phyloP scores from a whole-genome alignment of 208 protist species.

The Naegleria lovaniensis region DNA sequence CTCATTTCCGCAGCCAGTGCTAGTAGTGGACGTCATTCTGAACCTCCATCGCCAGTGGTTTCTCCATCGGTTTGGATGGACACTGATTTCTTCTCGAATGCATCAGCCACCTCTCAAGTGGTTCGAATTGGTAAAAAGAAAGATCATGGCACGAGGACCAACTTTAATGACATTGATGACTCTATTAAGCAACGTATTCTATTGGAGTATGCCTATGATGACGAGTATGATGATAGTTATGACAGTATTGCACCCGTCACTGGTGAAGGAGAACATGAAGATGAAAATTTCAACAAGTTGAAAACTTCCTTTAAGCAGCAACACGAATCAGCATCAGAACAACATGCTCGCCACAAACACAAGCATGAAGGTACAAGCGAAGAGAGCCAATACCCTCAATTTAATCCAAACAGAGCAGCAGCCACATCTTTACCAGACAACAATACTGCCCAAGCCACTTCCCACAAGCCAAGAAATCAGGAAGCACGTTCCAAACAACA shows the following conservation, averaged over 20 bases:
- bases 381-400: background rate
- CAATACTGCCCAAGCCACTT: background rate
- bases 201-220: background rate
- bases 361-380: background rate
- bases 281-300: background rate
- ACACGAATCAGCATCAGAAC: background rate
- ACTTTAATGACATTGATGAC: constrained; percentile 6
- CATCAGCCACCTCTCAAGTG: no score
- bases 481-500: background rate
- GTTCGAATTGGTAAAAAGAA: background rate
- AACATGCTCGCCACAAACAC: background rate
- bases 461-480: background rate
- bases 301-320: background rate
- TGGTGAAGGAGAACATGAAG: background rate
- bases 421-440: background rate
- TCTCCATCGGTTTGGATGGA: background rate
- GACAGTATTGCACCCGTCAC: background rate
- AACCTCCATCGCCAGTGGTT: background rate
- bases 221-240: constrained; percentile 15
- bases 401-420: background rate
- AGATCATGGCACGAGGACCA: background rate
- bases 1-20: no score
- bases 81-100: background rate
- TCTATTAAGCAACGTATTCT: background rate
- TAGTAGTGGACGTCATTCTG: no score